These are phyloP conservation scores for Stemphylium vesicarium DNA, from an alignment of 2,329 filamentous ascomycete genomes.

Conservation along the genomic window DNA sequence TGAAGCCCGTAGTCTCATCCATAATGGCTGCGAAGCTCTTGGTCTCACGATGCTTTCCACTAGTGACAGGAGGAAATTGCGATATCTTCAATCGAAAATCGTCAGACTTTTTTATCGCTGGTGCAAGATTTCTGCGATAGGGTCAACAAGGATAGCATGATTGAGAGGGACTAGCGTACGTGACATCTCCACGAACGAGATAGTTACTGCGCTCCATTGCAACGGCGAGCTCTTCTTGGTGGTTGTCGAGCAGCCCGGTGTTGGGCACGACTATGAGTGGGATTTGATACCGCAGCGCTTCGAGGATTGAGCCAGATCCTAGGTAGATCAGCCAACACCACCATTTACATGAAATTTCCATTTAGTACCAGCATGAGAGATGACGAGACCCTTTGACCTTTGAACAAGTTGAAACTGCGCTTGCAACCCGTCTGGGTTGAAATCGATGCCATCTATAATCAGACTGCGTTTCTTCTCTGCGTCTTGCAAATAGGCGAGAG, in stretches of 20 bases:
- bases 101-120: constrained; percentile 58
- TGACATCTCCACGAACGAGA: constrained; percentile 71
- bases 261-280: constrained; percentile 93
- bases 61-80: constrained; percentile 44
- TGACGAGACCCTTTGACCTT: constrained; percentile 72
- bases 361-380: constrained; percentile 82
- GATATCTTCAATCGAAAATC: constrained; percentile 40
- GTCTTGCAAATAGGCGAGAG: constrained; percentile 20
- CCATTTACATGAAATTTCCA: constrained; percentile 2
- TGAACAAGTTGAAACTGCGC: constrained; percentile 63
- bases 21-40: constrained; percentile 46
- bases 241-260: constrained; percentile 79
- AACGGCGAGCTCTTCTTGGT: constrained; percentile 85
- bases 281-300: constrained; percentile 74
- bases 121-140: constrained; percentile 52
- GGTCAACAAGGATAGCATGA: not conserved
- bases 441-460: constrained; percentile 67
- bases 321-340: constrained; percentile 6
- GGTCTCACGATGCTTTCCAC: constrained; percentile 44
- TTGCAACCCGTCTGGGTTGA: constrained; percentile 66
- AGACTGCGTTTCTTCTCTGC: constrained; percentile 20
- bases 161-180: constrained; percentile 56
- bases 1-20: constrained; percentile 45
- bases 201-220: constrained; percentile 78
- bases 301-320: constrained; percentile 91